A percentile compares a stretch with the other conserved stretches of the same genome.
These are phyloP conservation scores for Prunus mume DNA, from an alignment of 306 rosid genomes.

Conservation along the genomic window DNA sequence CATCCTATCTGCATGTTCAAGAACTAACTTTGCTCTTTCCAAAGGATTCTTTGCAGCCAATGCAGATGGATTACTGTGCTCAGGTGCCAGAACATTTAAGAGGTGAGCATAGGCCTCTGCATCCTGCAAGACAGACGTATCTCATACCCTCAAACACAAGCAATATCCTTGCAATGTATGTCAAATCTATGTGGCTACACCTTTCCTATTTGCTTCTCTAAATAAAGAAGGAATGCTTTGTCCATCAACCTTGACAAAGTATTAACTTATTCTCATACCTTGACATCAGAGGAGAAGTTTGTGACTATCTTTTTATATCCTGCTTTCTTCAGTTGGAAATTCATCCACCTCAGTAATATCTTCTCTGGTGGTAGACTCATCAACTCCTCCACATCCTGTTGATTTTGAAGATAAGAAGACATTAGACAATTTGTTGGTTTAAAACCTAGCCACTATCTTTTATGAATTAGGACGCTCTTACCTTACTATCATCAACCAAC, in stretches of 20 bases:
- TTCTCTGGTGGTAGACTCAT: constrained; percentile 96
- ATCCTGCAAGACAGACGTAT: constrained; percentile 50
- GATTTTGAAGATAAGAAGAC: constrained; percentile 25
- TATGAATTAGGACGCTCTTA: constrained; percentile 28
- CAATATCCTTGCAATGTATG: not conserved
- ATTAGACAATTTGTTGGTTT: constrained; percentile 4
- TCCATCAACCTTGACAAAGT: not conserved
- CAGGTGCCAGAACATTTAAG: constrained; percentile 91
- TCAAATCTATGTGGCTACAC: not conserved
- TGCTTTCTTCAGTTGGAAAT: constrained; percentile 85
- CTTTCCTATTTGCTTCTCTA: not conserved
- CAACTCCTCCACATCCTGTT: constrained; percentile 94
- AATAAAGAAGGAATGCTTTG: not conserved
- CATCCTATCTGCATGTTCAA: constrained; percentile 92
- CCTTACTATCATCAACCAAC: constrained; percentile 88
- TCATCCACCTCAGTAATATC: constrained; percentile 94
- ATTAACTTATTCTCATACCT: constrained; percentile 45
- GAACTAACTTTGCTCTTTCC: constrained; percentile 88
- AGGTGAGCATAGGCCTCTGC: constrained; percentile 96
- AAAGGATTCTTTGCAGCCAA: constrained; percentile 61
- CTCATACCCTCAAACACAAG: not conserved
- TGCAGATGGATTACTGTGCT: constrained; percentile 71
- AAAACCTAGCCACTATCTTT: not conserved
- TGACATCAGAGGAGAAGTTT: constrained; percentile 91
- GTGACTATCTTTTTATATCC: constrained; percentile 71